Evolutionary conservation across 306 rosid species (phyloP).

Genomic region (Oemleria cerasiformis): DNA sequence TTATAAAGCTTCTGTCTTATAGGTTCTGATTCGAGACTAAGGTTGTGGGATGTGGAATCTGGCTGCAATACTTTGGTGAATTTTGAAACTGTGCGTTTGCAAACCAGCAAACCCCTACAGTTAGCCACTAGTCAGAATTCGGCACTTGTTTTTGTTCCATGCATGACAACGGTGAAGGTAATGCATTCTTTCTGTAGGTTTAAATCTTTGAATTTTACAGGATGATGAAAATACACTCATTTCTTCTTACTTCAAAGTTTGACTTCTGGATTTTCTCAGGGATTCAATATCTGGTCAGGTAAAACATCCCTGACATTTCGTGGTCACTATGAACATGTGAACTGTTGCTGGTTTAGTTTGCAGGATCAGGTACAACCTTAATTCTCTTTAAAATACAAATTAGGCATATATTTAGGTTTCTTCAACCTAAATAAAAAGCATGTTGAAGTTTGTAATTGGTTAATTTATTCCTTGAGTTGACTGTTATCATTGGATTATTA

Average conservation of each 20-base stretch:
- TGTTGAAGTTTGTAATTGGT: not conserved
- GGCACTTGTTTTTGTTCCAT: constrained; percentile 76
- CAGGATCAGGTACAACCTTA: constrained; percentile 70
- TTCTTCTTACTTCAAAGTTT: constrained; percentile 11
- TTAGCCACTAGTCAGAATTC: constrained; percentile 77
- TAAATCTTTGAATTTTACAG: constrained; percentile 10
- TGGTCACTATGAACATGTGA: constrained; percentile 84
- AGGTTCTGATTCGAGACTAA: constrained; percentile 97
- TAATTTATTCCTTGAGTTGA: not conserved
- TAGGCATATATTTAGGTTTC: not conserved
- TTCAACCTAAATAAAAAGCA: constrained; percentile 12
- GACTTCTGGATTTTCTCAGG: constrained; percentile 45
- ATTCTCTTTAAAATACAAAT: constrained; percentile 1
- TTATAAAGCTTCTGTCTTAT: constrained; percentile 20
- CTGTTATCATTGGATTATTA: not conserved
- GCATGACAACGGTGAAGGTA: constrained; percentile 92
- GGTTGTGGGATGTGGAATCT: constrained; percentile 88
- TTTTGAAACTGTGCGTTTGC: constrained; percentile 86
- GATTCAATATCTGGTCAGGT: constrained; percentile 90
- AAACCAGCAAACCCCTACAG: constrained; percentile 81
- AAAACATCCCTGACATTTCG: constrained; percentile 51
- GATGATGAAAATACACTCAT: not conserved
- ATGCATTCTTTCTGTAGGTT: constrained; percentile 5
- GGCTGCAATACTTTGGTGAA: constrained; percentile 93
- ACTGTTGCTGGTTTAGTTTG: constrained; percentile 74